Percentiles rank a stretch among this genome's conserved stretches.
Evolutionary conservation across 140 eudicot species (phyloP).

Genomic region (Artemisia princeps): DNA sequence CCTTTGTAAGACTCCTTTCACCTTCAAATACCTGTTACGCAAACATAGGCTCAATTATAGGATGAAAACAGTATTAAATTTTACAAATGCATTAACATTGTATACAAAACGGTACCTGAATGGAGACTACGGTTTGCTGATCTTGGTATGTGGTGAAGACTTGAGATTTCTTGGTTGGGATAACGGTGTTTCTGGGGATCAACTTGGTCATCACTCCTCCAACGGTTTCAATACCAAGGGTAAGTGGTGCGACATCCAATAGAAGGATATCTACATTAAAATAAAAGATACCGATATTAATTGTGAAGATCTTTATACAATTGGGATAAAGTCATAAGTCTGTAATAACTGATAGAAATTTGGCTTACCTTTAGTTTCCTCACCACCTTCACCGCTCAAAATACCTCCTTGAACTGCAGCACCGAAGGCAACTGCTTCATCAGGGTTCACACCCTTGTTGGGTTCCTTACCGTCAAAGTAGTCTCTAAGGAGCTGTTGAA

Average conservation of each 20-base stretch:
- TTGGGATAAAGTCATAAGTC: no score
- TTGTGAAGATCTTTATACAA: neutral
- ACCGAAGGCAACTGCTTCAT: constrained; percentile 75
- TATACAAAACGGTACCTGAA: constrained; percentile 24
- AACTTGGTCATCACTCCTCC: constrained; percentile 76
- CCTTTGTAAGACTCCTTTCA: constrained; percentile 70
- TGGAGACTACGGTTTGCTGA: constrained; percentile 61
- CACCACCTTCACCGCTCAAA: constrained; percentile 72
- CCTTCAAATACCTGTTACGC: constrained; percentile 50
- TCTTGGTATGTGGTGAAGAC: constrained; percentile 71
- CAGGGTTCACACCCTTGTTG: constrained; percentile 68
- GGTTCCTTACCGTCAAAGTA: constrained; percentile 66
- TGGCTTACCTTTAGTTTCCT: constrained; percentile 53
- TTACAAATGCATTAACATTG: no score
- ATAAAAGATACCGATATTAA: neutral
- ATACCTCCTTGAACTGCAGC: constrained; percentile 76
- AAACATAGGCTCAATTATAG: no score
- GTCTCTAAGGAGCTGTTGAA: constrained; percentile 62
- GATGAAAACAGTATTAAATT: no score
- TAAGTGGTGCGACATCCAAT: constrained; percentile 65
- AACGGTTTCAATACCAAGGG: constrained; percentile 68
- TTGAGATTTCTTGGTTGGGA: constrained; percentile 65
- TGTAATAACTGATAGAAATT: neutral
- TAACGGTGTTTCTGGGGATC: constrained; percentile 67
- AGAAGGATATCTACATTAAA: constrained; percentile 50